Evolutionary conservation across 805 yeast species (phyloP).

Genomic region (Candida suzukii): DNA sequence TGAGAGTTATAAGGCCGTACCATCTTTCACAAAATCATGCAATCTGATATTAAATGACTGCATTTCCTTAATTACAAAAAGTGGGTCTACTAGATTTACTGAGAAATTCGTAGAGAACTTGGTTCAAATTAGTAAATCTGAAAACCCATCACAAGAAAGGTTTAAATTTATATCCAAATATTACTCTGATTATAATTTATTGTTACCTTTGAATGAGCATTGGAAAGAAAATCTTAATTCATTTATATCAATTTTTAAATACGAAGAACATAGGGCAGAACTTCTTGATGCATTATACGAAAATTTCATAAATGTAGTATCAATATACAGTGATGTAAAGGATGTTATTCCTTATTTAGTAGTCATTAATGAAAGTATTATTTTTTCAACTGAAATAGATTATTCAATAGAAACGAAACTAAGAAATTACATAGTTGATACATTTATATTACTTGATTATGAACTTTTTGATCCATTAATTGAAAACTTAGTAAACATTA

Average conservation of each 20-base stretch:
- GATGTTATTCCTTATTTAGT: neutral
- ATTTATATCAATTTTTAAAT: neutral
- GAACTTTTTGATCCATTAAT: too few relatives aligned
- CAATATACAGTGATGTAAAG: neutral
- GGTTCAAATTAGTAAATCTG: neutral
- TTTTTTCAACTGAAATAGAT: neutral
- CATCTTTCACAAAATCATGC: too few relatives aligned
- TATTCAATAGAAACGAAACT: too few relatives aligned
- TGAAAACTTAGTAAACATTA: too few relatives aligned
- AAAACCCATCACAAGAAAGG: neutral
- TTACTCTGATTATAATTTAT: too few relatives aligned
- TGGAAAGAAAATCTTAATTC: neutral
- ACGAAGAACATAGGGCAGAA: neutral
- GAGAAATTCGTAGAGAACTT: too few relatives aligned
- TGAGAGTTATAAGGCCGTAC: too few relatives aligned
- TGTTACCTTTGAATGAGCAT: neutral
- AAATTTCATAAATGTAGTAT: neutral
- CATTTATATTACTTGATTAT: too few relatives aligned
- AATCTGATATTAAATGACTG: too few relatives aligned
- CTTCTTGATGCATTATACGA: neutral
- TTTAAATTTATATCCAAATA: neutral
- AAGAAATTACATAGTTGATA: too few relatives aligned
- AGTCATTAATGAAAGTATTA: neutral
- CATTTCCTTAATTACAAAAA: too few relatives aligned
- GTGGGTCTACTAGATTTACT: neutral